Conservation (phyloP, 2,329 filamentous ascomycete genomes). For the Chrysoporthe deuterocubensis region DNA sequence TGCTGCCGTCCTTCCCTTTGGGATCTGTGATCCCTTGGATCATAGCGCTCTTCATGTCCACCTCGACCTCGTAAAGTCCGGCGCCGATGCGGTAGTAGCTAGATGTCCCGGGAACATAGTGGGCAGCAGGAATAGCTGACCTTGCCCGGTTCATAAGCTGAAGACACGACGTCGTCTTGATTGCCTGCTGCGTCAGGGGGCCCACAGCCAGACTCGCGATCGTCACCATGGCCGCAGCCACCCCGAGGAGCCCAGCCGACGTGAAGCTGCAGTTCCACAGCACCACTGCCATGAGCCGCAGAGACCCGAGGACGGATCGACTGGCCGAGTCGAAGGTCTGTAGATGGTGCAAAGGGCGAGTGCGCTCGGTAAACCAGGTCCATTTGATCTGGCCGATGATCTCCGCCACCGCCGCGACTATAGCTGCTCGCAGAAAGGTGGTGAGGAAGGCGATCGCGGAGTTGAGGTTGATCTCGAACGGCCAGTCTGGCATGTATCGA, state of each 20-base stretch:
- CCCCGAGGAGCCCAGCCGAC: constrained; percentile 29
- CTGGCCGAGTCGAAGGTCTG: constrained; percentile 39
- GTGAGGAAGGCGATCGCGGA: constrained; percentile 31
- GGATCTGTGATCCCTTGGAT: constrained; percentile 37
- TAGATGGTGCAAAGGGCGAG: constrained; percentile 36
- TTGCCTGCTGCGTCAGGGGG: constrained; percentile 39
- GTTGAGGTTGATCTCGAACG: constrained; percentile 33
- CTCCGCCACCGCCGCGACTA: constrained; percentile 36
- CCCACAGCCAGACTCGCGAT: constrained; percentile 37
- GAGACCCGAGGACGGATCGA: constrained; percentile 35
- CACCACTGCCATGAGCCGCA: constrained; percentile 33
- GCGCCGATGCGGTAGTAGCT: constrained; percentile 31
- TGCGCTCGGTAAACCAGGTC: constrained; percentile 37
- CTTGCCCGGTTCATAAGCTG: constrained; percentile 25
- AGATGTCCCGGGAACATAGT: constrained; percentile 23
- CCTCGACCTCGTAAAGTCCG: constrained; percentile 33
- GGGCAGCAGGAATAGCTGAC: constrained; percentile 18
- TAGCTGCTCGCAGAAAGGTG: constrained; percentile 31
- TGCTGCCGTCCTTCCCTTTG: constrained; percentile 31
- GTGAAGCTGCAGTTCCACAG: constrained; percentile 24
- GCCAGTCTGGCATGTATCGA: constrained; percentile 31
- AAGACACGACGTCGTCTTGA: constrained; percentile 33
- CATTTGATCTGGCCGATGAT: constrained; percentile 41
- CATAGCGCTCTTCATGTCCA: constrained; percentile 39
- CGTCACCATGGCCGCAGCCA: constrained; percentile 32